Percentiles rank a stretch among this genome's conserved stretches.
Evolutionary conservation across 1,284 basidiomycete species (phyloP).

Genomic region (Mycosarcoma mackinlayi): DNA sequence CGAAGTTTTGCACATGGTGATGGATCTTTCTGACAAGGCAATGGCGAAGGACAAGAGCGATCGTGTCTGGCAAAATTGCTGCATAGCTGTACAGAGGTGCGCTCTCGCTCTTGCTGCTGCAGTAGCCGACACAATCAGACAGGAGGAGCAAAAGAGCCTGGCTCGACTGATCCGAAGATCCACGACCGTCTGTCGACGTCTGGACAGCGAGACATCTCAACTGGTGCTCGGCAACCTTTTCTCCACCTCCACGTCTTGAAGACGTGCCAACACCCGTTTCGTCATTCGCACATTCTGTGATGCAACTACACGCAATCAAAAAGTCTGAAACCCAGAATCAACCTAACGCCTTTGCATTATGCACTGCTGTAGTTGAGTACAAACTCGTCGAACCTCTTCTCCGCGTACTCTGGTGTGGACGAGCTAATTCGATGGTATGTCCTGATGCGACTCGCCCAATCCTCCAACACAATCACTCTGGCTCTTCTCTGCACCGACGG

Average conservation of each 20-base stretch:
- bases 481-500: conserved; percentile 35
- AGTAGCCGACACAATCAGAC: not conserved
- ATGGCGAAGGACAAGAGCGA: not conserved
- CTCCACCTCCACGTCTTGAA: not conserved
- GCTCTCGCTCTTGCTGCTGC: conserved; percentile 2
- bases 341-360: too few species aligned
- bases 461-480: conserved; percentile 60
- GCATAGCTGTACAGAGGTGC: conserved; percentile 12
- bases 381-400: conserved; percentile 32
- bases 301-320: not conserved
- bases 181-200: conserved; percentile 14
- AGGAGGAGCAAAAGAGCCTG: not conserved
- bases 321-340: not conserved
- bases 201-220: conserved; percentile 16
- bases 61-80: conserved; percentile 1
- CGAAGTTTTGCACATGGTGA: not conserved
- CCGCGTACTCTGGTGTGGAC: not conserved
- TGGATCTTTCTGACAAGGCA: conserved; percentile 8
- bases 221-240: conserved; percentile 24
- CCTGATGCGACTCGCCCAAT: conserved; percentile 87
- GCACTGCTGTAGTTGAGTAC: conserved; percentile 16
- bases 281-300: not conserved
- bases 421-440: conserved; percentile 86
- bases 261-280: not conserved
- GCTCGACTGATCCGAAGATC: conserved; percentile 14